Conservation (phyloP, 2,329 filamentous ascomycete species). For the Lasiodiplodia sp. region DNA sequence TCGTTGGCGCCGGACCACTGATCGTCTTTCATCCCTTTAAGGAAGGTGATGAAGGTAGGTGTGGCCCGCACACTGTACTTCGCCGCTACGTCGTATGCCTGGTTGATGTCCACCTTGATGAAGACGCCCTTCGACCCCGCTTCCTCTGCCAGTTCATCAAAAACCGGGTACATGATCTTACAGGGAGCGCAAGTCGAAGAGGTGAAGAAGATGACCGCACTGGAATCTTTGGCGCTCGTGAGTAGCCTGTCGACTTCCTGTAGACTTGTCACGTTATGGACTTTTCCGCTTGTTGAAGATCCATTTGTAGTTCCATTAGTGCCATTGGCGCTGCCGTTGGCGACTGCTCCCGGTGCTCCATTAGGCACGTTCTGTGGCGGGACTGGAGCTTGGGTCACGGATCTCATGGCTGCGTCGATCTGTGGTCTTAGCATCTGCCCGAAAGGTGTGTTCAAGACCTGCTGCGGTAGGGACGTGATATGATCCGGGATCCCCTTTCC, state of each 20-base stretch:
- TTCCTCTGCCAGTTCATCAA: slow-evolving; percentile 79
- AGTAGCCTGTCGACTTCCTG: slow-evolving; percentile 68
- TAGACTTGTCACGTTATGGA: slow-evolving; percentile 68
- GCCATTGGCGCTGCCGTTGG: slow-evolving; percentile 33
- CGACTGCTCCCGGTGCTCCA: slow-evolving; percentile 29
- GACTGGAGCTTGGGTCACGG: slow-evolving; percentile 66
- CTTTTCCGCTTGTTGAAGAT: slow-evolving; percentile 46
- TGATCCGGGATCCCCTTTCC: slow-evolving; percentile 88
- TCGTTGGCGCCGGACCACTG: slow-evolving; percentile 80
- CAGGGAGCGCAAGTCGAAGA: slow-evolving; percentile 86
- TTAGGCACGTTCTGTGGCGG: slow-evolving; percentile 41
- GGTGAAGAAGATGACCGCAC: slow-evolving; percentile 90
- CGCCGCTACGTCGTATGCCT: slow-evolving; percentile 68
- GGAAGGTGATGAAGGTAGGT: slow-evolving; percentile 87
- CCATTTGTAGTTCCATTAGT: not conserved
- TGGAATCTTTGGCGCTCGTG: slow-evolving; percentile 66
- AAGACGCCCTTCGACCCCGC: slow-evolving; percentile 71
- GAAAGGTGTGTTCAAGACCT: slow-evolving; percentile 84
- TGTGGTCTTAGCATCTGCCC: slow-evolving; percentile 87
- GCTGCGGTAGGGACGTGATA: slow-evolving; percentile 84
- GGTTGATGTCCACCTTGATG: slow-evolving; percentile 82
- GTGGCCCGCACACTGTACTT: slow-evolving; percentile 76
- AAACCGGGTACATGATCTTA: slow-evolving; percentile 81
- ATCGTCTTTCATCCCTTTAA: slow-evolving; percentile 76
- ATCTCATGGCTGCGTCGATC: slow-evolving; percentile 69